Base-by-base conservation (phyloP, 257 asterid species). In the Hygrophila difformis region DNA sequence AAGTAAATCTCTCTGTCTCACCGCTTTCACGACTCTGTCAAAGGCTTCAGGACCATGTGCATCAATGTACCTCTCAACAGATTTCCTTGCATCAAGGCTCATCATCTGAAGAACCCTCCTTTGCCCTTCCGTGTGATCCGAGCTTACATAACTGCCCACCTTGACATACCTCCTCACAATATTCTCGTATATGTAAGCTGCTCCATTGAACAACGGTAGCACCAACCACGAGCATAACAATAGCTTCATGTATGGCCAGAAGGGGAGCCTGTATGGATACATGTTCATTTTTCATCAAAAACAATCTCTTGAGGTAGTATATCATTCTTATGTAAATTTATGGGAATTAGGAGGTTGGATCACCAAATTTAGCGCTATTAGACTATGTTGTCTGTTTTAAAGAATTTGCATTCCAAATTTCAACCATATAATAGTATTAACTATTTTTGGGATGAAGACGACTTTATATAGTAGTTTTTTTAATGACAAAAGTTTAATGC, bases 231-330 rank as follows among this genome's bases (percentile, higher is more conserved):
- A 12, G 44, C 82, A 64, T 55, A 70, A 56, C 47, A 88, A 18
- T 1, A 88, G 94, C 78, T 88, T 88, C 56, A 70, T 24, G 68
- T 77, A 82, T 5, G 93, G 60, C 98, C 98, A 86, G 56, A 91
- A 66, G n/a, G 95, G 96, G 19, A 91, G 62, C 96, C 98, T 89
- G 65, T 13, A n/a, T 21, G 0, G 16, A 1, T 24, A n/a, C 2
- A 16, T 26, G 31, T 8, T 19, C 29, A 5, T 44, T 18, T 44
- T 44, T 5, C 23, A 10, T 4, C 13, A 10, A 6, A 13, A 41
- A 24, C 7, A 3, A 24, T 24, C 29, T 24, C 29, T 7, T n/a
- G n/a, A n/a, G n/a, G n/a, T n/a, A n/a, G n/a, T n/a, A n/a, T n/a
- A n/a, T n/a, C n/a, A n/a, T n/a, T n/a, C n/a, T n/a, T n/a, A n/a